phyloP scores from a whole-genome alignment of 345 rosid genomes.

The Moricandia arvensis region DNA sequence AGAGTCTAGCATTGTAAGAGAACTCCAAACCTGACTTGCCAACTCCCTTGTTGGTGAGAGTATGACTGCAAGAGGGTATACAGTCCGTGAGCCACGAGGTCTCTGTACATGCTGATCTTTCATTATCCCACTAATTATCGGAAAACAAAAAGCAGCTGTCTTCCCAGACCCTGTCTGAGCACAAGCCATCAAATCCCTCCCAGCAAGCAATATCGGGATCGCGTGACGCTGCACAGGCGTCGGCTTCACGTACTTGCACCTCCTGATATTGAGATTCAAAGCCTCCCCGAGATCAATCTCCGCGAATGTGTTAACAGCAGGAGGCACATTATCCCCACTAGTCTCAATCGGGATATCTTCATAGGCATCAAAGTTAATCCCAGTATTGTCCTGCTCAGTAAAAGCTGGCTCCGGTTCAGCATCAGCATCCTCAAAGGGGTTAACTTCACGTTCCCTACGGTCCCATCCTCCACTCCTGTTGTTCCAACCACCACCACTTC shows the following conservation, averaged over 20 bases:
- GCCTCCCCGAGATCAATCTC: conserved; percentile 95
- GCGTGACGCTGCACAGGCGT: conserved; percentile 96
- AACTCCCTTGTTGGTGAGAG: conserved; percentile 98
- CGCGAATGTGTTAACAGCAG: conserved; percentile 83
- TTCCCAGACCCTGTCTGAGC: conserved; percentile 99
- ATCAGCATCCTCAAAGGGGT: conserved; percentile 76
- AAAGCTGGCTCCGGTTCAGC: conserved; percentile 45
- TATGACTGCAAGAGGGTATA: conserved; percentile 87
- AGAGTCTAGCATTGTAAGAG: neutral
- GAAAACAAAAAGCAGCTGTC: conserved; percentile 98
- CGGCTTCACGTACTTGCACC: conserved; percentile 97
- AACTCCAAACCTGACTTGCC: conserved; percentile 80
- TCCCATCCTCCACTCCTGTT: conserved; percentile 77
- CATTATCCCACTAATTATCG: conserved; percentile 92
- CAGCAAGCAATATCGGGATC: conserved; percentile 75
- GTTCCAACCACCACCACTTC: conserved; percentile 57
- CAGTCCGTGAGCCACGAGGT: conserved; percentile 85
- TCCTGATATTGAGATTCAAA: conserved; percentile 68
- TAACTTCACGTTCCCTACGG: conserved; percentile 80
- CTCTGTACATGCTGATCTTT: conserved; percentile 62
- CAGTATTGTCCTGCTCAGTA: conserved; percentile 68
- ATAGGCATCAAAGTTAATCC: conserved; percentile 91
- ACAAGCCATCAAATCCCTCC: conserved; percentile 98
- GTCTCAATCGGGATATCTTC: conserved; percentile 98
- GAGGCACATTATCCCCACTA: conserved; percentile 94